These are phyloP conservation scores for Paramecium pentaurelia DNA, from an alignment of 73 alveolate species.

Conservation along the genomic window DNA sequence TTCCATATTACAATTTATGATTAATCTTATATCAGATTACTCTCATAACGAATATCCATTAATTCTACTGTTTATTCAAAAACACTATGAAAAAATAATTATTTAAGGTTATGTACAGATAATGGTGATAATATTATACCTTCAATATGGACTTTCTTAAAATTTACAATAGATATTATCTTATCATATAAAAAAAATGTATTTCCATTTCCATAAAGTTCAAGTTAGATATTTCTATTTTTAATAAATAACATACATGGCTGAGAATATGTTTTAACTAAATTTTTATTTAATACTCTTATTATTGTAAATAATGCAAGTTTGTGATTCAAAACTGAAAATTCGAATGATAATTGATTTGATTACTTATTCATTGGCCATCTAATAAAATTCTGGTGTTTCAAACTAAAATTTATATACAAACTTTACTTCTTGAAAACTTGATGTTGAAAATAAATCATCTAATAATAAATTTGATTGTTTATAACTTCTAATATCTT, in stretches of 20 bases:
- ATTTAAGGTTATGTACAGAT: background rate
- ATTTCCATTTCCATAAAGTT: background rate
- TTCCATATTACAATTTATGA: background rate
- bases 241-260: background rate
- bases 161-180: background rate
- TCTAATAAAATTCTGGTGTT: background rate
- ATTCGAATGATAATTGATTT: background rate
- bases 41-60: background rate
- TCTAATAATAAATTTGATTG: background rate
- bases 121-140: background rate
- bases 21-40: background rate
- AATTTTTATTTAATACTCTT: background rate
- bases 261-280: background rate
- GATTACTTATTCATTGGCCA: background rate
- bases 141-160: background rate
- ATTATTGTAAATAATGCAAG: background rate
- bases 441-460: background rate
- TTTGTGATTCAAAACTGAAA: background rate
- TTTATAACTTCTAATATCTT: background rate
- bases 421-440: background rate
- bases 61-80: background rate
- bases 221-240: background rate
- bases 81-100: background rate
- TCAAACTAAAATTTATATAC: background rate
- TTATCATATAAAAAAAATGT: background rate